Conservation (phyloP, 441 rosid species). For the Corymbia calophylla region DNA sequence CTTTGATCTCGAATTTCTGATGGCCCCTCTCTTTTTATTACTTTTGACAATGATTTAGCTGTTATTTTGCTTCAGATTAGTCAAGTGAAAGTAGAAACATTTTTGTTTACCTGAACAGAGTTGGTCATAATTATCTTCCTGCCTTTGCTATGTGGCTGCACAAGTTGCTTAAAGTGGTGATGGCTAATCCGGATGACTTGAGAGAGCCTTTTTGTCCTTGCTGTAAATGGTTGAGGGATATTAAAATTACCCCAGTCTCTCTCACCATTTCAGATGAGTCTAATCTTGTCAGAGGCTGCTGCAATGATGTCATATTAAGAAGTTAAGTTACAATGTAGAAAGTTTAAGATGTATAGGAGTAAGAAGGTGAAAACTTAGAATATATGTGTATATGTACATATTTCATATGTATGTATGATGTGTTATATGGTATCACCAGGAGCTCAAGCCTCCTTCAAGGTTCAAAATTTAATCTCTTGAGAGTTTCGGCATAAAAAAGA, state of each 20-base stretch:
- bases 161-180: slow-evolving; percentile 60
- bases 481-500: not conserved
- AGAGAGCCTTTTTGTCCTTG: slow-evolving; percentile 80
- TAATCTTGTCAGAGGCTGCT: slow-evolving; percentile 51
- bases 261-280: slow-evolving; percentile 76
- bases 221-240: slow-evolving; percentile 83
- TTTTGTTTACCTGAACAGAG: slow-evolving; percentile 34
- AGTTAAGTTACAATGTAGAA: not conserved
- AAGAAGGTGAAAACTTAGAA: not conserved
- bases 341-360: not conserved
- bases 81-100: not conserved
- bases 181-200: slow-evolving; percentile 81
- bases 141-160: slow-evolving; percentile 39
- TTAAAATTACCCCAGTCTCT: slow-evolving; percentile 86
- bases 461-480: not conserved
- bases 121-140: slow-evolving; percentile 47
- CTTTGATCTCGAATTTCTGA: not conserved
- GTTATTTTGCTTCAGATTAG: not conserved
- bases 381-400: not conserved
- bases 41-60: not conserved
- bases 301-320: slow-evolving; percentile 5
- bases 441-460: not conserved
- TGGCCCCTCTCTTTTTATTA: not conserved
- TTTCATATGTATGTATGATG: not conserved
- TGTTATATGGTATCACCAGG: not conserved